phyloP scores from a whole-genome alignment of 257 asterid species.

The Nyctanthes arbortristis region DNA sequence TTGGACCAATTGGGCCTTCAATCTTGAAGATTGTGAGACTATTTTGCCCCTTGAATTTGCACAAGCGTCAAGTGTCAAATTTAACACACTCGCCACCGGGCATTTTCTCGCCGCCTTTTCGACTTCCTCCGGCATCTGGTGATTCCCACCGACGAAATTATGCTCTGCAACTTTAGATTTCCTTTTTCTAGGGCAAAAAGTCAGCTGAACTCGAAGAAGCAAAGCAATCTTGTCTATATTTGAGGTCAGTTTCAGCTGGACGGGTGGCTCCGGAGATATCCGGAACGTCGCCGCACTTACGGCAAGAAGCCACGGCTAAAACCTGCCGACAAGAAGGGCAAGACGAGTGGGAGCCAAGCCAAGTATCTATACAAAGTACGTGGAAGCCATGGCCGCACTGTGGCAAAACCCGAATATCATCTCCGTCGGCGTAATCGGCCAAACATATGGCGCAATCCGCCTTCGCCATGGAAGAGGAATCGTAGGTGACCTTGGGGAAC shows the following conservation, averaged over 20 bases:
- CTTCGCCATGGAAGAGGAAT: slow-evolving; percentile 25
- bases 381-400: slow-evolving; percentile 66
- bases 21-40: too few species aligned
- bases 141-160: not conserved
- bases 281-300: slow-evolving; percentile 44
- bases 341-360: slow-evolving; percentile 67
- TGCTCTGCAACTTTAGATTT: not conserved
- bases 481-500: slow-evolving; percentile 50
- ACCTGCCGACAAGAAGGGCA: slow-evolving; percentile 63
- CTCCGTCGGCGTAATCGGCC: slow-evolving; percentile 50
- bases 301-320: slow-evolving; percentile 34
- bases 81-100: too few species aligned
- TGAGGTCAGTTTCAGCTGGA: slow-evolving; percentile 1
- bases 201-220: slow-evolving; percentile 10
- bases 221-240: not conserved
- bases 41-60: not conserved
- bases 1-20: too few species aligned
- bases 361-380: slow-evolving; percentile 47
- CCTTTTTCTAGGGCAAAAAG: slow-evolving; percentile 13
- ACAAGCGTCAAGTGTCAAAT: not conserved
- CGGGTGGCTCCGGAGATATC: not conserved
- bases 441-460: slow-evolving; percentile 54
- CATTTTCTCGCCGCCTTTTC: too few species aligned
- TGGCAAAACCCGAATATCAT: slow-evolving; percentile 56
- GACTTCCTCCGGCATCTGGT: too few species aligned